Evolutionary conservation across 2,329 filamentous ascomycete genomes (phyloP).

Genomic region (Aureobasidium uvarum): DNA sequence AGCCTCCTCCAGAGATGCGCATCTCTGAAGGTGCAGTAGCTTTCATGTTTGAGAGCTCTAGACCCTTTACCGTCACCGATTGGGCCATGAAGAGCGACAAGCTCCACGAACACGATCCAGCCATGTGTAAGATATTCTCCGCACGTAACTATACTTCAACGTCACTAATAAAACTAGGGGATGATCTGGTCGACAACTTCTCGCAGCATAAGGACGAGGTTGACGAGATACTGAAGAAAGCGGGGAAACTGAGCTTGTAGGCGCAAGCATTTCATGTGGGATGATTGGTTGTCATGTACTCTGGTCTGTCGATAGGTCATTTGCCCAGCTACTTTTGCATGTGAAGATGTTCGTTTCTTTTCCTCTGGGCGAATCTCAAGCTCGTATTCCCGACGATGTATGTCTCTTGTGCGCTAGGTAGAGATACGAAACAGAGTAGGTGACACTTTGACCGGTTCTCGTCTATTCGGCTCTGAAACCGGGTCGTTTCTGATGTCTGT

Average conservation of each 20-base stretch:
- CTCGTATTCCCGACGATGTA: neutral
- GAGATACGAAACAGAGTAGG: conserved; percentile 14
- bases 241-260: conserved; percentile 27
- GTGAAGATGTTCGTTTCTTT: conserved; percentile 20
- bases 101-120: conserved; percentile 45
- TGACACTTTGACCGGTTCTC: conserved; percentile 2
- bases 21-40: conserved; percentile 46
- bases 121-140: conserved; percentile 32
- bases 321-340: conserved; percentile 21
- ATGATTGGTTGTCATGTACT: conserved; percentile 5
- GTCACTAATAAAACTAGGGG: conserved; percentile 29
- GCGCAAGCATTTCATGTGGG: neutral
- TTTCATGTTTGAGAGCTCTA: conserved; percentile 43
- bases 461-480: conserved; percentile 9
- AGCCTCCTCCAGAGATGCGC: conserved; percentile 50
- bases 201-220: conserved; percentile 40
- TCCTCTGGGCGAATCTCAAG: neutral
- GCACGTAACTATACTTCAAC: no score
- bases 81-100: conserved; percentile 35
- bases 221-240: conserved; percentile 31
- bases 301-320: conserved; percentile 18
- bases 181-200: conserved; percentile 41
- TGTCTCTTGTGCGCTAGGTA: conserved; percentile 13
- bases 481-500: neutral
- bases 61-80: conserved; percentile 26